phyloP scores from a whole-genome alignment of 2,329 filamentous ascomycete genomes.

The Neopestalotiopsis rosae region DNA sequence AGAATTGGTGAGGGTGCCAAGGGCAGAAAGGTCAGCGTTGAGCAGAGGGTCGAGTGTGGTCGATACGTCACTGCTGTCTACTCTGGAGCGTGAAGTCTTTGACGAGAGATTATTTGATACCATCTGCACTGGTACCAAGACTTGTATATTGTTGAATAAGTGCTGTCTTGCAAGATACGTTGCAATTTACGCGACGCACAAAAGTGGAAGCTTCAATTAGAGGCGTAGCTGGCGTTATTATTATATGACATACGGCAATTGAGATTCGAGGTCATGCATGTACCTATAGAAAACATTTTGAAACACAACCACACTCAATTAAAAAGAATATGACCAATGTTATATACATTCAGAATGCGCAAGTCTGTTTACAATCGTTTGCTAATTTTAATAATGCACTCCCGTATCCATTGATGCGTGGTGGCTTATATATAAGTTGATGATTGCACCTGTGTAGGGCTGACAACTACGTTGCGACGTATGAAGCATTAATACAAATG shows the following conservation, averaged over 20 bases:
- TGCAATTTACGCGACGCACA: not conserved
- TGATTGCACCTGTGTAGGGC: too few species aligned
- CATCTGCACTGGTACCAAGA: not conserved
- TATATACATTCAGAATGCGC: too few species aligned
- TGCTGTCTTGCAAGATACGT: not conserved
- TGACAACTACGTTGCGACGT: too few species aligned
- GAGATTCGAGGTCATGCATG: not conserved
- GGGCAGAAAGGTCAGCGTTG: slow-evolving; percentile 74
- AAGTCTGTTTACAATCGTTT: too few species aligned
- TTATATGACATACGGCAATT: not conserved
- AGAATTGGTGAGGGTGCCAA: slow-evolving; percentile 62
- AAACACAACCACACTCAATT: not conserved
- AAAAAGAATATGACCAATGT: too few species aligned
- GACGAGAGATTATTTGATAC: not conserved
- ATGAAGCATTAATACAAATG: too few species aligned
- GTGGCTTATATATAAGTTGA: too few species aligned
- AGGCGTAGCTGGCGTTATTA: not conserved
- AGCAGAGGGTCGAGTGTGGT: slow-evolving; percentile 90
- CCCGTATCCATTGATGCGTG: too few species aligned
- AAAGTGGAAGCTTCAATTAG: not conserved
- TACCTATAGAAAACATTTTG: not conserved
- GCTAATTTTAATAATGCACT: too few species aligned
- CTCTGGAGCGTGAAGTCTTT: slow-evolving; percentile 51
- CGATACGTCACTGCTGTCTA: slow-evolving; percentile 83
- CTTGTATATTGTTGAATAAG: not conserved